A percentile compares a stretch with the other conserved stretches of the same genome.
Conservation (phyloP, 305 asterid species). For the Galium porrigens region DNA sequence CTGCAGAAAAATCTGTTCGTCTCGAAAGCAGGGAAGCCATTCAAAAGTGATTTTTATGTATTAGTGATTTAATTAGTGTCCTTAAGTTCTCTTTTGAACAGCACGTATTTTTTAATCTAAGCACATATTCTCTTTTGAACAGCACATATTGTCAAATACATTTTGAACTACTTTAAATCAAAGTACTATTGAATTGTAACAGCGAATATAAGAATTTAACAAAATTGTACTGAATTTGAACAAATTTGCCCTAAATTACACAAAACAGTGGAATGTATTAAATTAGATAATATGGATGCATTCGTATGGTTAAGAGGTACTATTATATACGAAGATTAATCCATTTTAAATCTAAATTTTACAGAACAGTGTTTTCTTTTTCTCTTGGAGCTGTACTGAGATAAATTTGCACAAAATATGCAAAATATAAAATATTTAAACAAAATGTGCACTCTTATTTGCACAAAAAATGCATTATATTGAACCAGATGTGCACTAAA, state of each 20-base stretch:
- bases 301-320: background rate
- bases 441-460: conserved; percentile 1
- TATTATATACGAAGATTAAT: background rate
- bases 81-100: background rate
- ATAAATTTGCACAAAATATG: background rate
- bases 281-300: conserved; percentile 1
- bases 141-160: background rate
- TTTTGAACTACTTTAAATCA: background rate
- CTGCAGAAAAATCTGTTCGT: background rate
- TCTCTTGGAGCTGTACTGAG: background rate
- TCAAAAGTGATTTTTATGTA: background rate
- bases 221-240: background rate
- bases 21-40: background rate
- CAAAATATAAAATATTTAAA: background rate
- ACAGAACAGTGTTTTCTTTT: background rate
- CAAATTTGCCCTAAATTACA: background rate
- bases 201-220: background rate
- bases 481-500: background rate
- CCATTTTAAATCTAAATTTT: background rate
- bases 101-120: too few species aligned
- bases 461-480: background rate
- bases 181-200: background rate
- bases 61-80: background rate
- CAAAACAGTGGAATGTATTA: background rate
- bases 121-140: too few species aligned